Evolutionary conservation across 768 basidiomycete genomes (phyloP).

Genomic region (Mycena alexandri): DNA sequence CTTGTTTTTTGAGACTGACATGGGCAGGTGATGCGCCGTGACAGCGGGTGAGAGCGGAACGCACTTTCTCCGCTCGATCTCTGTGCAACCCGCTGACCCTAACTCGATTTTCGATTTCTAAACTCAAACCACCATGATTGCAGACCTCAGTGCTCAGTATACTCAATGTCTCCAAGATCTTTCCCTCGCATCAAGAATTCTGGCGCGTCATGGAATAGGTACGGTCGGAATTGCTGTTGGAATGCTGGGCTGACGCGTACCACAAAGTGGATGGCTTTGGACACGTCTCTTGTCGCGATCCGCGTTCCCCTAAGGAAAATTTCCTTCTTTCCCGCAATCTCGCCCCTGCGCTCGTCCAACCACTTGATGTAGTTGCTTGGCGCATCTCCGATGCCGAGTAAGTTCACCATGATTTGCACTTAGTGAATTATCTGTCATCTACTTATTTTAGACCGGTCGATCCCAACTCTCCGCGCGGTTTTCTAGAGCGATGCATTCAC

Average conservation of each 20-base stretch:
- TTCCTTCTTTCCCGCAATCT: constrained; percentile 36
- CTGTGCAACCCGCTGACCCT: no score
- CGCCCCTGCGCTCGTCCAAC: constrained; percentile 33
- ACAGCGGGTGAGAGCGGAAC: no score
- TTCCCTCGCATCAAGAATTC: constrained; percentile 35
- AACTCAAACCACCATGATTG: no score
- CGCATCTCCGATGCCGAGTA: constrained; percentile 34
- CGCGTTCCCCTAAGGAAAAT: constrained; percentile 33
- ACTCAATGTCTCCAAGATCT: constrained; percentile 31
- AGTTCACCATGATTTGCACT: background rate
- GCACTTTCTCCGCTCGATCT: no score
- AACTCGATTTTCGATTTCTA: no score
- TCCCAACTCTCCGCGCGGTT: constrained; percentile 31
- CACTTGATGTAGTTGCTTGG: constrained; percentile 34
- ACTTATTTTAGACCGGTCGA: constrained; percentile 24
- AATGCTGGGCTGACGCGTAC: no score
- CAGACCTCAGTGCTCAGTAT: background rate
- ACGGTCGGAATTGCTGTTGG: no score
- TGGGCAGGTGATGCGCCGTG: no score
- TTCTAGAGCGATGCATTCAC: constrained; percentile 39
- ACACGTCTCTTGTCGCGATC: constrained; percentile 39
- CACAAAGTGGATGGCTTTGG: constrained; percentile 36
- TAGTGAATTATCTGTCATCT: no score
- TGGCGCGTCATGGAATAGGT: constrained; percentile 36
- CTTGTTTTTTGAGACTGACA: no score